These are phyloP conservation scores for Musa beccarii DNA, from an alignment of 176 grass and related monocot genomes.

Conservation along the genomic window DNA sequence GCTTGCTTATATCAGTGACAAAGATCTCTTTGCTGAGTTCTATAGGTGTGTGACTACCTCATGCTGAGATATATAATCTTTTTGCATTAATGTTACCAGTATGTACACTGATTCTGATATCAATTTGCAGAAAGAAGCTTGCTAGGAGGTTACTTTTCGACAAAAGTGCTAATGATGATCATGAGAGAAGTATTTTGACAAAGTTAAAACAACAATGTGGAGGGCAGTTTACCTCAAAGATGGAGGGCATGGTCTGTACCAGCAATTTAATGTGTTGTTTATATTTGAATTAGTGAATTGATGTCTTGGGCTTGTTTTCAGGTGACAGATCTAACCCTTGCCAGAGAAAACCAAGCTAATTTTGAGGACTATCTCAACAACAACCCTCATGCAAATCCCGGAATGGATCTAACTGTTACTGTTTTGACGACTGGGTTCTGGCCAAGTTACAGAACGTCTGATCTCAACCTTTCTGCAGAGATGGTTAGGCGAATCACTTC, in stretches of 20 bases:
- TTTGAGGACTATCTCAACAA: conserved; percentile 63
- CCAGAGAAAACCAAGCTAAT: conserved; percentile 65
- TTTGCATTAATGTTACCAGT: too few relatives aligned
- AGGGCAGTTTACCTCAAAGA: conserved; percentile 95
- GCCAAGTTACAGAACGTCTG: conserved; percentile 90
- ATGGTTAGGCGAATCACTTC: conserved; percentile 47
- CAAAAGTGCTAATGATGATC: conserved; percentile 97
- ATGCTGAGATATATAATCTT: neutral
- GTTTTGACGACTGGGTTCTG: conserved; percentile 94
- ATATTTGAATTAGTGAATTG: conserved; percentile 3
- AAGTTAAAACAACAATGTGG: conserved; percentile 98
- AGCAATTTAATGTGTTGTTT: neutral
- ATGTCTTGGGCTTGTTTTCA: conserved; percentile 3
- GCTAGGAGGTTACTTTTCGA: conserved; percentile 95
- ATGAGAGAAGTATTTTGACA: conserved; percentile 96
- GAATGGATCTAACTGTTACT: conserved; percentile 82
- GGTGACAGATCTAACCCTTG: conserved; percentile 72
- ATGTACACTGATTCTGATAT: neutral
- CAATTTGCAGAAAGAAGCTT: conserved; percentile 78
- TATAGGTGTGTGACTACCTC: conserved; percentile 39
- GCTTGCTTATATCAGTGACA: conserved; percentile 87
- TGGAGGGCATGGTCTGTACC: conserved; percentile 77
- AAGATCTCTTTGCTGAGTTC: conserved; percentile 94
- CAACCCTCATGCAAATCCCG: conserved; percentile 44
- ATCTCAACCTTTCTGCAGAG: conserved; percentile 86